Evolutionary conservation across 2,329 filamentous ascomycete genomes (phyloP).

Genomic region (Xylaria arbuscula): DNA sequence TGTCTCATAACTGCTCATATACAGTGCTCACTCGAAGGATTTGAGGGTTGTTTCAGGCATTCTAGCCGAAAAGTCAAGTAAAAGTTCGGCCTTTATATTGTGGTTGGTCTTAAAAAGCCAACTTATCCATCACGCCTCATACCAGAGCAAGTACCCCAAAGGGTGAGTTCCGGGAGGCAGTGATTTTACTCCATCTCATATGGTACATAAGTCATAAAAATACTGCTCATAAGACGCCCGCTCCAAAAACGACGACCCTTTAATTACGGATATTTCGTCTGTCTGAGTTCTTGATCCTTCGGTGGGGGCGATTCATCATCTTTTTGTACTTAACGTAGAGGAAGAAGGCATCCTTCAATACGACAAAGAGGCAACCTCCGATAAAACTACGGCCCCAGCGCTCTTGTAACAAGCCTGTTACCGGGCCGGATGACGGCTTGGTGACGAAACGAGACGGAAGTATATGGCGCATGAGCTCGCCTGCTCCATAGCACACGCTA

Average conservation of each 20-base stretch:
- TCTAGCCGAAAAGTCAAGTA: neutral
- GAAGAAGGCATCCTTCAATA: conserved; percentile 76
- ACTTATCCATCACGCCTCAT: conserved; percentile 9
- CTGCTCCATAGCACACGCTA: conserved; percentile 80
- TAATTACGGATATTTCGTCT: conserved; percentile 40
- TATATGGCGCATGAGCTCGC: conserved; percentile 75
- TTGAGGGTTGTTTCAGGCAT: neutral
- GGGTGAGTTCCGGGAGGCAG: neutral
- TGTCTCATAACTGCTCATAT: neutral
- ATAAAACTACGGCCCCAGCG: conserved; percentile 90
- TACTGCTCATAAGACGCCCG: neutral
- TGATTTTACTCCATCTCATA: conserved; percentile 18
- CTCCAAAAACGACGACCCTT: neutral
- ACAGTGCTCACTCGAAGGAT: neutral
- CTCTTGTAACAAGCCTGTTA: conserved; percentile 77
- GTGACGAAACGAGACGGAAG: conserved; percentile 77
- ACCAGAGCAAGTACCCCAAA: neutral
- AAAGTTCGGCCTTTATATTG: neutral
- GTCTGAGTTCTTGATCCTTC: conserved; percentile 62
- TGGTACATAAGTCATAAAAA: conserved; percentile 25
- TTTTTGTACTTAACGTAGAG: conserved; percentile 73
- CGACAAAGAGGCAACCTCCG: conserved; percentile 88
- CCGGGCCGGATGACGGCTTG: conserved; percentile 48
- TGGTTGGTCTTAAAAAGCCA: conserved; percentile 1
- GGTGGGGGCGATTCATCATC: conserved; percentile 65